These are phyloP conservation scores for Fibroporia radiculosa DNA, from an alignment of 768 basidiomycete species.

Conservation along the genomic window DNA sequence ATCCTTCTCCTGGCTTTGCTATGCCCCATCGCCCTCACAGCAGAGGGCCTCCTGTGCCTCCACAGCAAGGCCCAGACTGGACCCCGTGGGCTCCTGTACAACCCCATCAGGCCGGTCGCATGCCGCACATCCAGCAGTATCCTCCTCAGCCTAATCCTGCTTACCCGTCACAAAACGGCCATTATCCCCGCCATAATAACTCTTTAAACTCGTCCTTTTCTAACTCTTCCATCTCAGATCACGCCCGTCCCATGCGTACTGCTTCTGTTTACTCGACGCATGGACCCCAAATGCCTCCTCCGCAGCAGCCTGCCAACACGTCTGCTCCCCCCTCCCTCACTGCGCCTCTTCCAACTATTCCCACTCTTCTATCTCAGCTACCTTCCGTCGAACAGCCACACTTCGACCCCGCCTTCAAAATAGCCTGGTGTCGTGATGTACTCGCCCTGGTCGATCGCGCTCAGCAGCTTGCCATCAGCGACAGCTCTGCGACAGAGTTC, in stretches of 20 bases:
- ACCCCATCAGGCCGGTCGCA: constrained; percentile 4
- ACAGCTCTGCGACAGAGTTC: constrained; percentile 58
- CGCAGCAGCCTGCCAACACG: constrained; percentile 5
- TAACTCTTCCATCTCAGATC: constrained; percentile 11
- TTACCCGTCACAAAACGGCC: neutral
- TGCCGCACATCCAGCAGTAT: constrained; percentile 7
- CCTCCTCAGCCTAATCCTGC: constrained; percentile 5
- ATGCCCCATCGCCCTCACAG: constrained; percentile 7
- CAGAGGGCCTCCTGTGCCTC: constrained; percentile 17
- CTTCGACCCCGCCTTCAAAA: constrained; percentile 50
- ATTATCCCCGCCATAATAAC: constrained; percentile 12
- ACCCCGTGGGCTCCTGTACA: constrained; percentile 21
- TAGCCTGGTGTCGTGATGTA: constrained; percentile 81
- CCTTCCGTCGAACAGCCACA: constrained; percentile 43
- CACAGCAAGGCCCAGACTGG: constrained; percentile 18
- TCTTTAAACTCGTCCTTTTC: constrained; percentile 9
- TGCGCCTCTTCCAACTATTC: constrained; percentile 56
- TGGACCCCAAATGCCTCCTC: constrained; percentile 6
- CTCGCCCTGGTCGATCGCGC: constrained; percentile 60
- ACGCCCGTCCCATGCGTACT: constrained; percentile 18
- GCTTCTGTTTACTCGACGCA: constrained; percentile 13
- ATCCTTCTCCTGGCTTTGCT: constrained; percentile 8
- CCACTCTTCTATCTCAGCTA: constrained; percentile 48
- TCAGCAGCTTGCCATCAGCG: constrained; percentile 38
- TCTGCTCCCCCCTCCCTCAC: constrained; percentile 47